These are phyloP conservation scores for Aspergillus caelatus DNA, from an alignment of 2,329 filamentous ascomycete genomes.

Conservation along the genomic window DNA sequence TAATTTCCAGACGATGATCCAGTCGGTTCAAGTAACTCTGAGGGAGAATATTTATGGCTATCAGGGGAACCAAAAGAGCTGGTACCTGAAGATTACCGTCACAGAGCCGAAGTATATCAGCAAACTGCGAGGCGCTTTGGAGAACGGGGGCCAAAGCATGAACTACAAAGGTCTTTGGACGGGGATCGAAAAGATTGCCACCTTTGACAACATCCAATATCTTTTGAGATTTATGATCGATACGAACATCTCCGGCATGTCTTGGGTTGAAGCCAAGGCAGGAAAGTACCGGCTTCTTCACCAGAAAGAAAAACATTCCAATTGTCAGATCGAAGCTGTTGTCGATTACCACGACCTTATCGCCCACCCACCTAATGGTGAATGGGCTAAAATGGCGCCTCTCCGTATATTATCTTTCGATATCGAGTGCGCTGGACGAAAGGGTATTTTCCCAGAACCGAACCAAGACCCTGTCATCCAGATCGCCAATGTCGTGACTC, in stretches of 20 bases:
- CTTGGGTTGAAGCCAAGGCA: constrained; percentile 87
- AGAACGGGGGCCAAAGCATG: constrained; percentile 64
- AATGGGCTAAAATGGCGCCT: constrained; percentile 98
- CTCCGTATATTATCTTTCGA: constrained; percentile 92
- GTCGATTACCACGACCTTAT: constrained; percentile 82
- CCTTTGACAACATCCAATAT: constrained; percentile 96
- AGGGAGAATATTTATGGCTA: constrained; percentile 92
- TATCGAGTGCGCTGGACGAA: constrained; percentile 97
- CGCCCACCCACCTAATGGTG: constrained; percentile 83
- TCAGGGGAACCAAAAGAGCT: constrained; percentile 87
- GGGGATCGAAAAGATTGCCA: constrained; percentile 71
- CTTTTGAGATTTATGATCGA: constrained; percentile 98
- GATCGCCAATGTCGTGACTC: constrained; percentile 93
- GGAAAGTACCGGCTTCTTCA: constrained; percentile 72
- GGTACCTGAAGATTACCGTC: constrained; percentile 91
- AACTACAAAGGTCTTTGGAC: constrained; percentile 95
- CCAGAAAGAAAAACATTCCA: constrained; percentile 73
- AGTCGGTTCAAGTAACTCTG: constrained; percentile 79
- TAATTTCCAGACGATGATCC: constrained; percentile 72
- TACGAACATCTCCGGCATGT: constrained; percentile 91
- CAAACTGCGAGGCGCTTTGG: constrained; percentile 73
- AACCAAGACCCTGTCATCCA: constrained; percentile 93
- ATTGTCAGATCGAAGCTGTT: constrained; percentile 92
- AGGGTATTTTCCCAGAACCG: constrained; percentile 95
- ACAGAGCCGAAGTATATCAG: constrained; percentile 84